Base-by-base conservation (phyloP, 2,329 filamentous ascomycete genomes). In the Venturia pyrina region DNA sequence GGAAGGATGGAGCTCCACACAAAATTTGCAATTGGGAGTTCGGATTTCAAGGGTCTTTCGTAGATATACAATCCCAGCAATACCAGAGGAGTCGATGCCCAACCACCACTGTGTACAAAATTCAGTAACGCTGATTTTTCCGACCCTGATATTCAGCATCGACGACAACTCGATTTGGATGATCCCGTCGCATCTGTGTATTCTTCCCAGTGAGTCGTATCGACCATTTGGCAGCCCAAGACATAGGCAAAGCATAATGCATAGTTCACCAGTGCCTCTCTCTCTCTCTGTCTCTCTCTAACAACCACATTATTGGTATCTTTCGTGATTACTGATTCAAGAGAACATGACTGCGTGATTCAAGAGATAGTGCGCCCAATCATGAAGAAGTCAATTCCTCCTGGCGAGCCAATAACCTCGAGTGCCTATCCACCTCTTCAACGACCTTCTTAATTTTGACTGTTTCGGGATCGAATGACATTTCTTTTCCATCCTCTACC, bases 381-480 rank as follows among this genome's bases (percentile, higher is more conserved):
- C 21, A 66, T 62, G 37, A 40, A 46, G 56, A 63, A 11, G 61
- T 44, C 40, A 98, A 79, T 73, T 96, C 93, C 71, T 92, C 90
- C 77, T 91, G 86, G 75, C 96, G 88, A 72, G 91, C 87, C 73
- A 98, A 78, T 70, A 83, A 81, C 70, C 95, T 85, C 63, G 92
- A 96, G 79, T 98, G 91, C 72, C 95, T 84, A 75, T 97, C 90
- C 57, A 96, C 87, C 77, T 98, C 92, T 75, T 92, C 90, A 66
- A 93, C 83, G 24, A 98, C 85, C 72, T 92, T 89, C 75, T 90
- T 90, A 74, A 98, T 93, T 71, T 87, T 89, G 78, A 93, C 82
- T 76, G 88, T 89, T 71, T 90, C 87, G 70, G 91, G 83, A 74
- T 96, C 87, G 48, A 98, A 84, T 43, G 86, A 86, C 80, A 98